phyloP scores from a whole-genome alignment of 2,329 filamentous ascomycete genomes.

The Sordariomycetes sp. region DNA sequence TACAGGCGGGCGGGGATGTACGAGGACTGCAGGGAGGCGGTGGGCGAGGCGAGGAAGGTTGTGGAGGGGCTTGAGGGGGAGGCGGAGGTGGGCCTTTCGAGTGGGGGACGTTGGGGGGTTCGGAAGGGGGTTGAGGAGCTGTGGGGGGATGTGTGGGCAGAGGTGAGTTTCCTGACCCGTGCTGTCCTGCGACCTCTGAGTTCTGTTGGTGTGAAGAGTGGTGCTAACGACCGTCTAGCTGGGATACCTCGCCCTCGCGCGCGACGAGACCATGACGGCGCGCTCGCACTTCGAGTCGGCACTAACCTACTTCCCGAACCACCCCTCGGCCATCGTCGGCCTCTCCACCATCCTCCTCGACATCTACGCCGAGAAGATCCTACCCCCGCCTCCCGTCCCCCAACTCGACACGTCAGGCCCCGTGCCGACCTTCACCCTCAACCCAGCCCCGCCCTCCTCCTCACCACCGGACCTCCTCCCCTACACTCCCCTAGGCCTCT shows the following conservation, averaged over 20 bases:
- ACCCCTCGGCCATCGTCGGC: constrained; percentile 67
- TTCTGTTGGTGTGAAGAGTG: neutral
- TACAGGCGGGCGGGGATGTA: constrained; percentile 72
- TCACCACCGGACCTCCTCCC: constrained; percentile 17
- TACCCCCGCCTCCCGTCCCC: constrained; percentile 42
- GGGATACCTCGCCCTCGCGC: constrained; percentile 52
- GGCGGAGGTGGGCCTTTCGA: constrained; percentile 44
- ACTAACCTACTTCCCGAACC: constrained; percentile 65
- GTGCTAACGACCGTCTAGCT: constrained; percentile 32
- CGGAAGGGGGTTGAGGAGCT: constrained; percentile 72
- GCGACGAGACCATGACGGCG: constrained; percentile 52
- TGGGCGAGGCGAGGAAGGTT: constrained; percentile 69
- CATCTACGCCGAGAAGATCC: constrained; percentile 58
- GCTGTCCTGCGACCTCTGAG: neutral
- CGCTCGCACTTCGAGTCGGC: constrained; percentile 72
- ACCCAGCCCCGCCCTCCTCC: constrained; percentile 6
- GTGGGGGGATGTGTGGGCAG: constrained; percentile 71
- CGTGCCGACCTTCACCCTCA: constrained; percentile 4
- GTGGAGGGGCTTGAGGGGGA: constrained; percentile 59
- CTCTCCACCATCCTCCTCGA: constrained; percentile 79
- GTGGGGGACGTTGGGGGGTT: constrained; percentile 62
- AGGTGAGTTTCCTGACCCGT: constrained; percentile 39
- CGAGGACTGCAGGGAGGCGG: constrained; percentile 67
- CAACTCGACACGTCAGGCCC: constrained; percentile 15
- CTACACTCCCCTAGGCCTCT: constrained; percentile 31